Conservation (phyloP, 1,284 basidiomycete species). For the Melampsora larici-populina region DNA sequence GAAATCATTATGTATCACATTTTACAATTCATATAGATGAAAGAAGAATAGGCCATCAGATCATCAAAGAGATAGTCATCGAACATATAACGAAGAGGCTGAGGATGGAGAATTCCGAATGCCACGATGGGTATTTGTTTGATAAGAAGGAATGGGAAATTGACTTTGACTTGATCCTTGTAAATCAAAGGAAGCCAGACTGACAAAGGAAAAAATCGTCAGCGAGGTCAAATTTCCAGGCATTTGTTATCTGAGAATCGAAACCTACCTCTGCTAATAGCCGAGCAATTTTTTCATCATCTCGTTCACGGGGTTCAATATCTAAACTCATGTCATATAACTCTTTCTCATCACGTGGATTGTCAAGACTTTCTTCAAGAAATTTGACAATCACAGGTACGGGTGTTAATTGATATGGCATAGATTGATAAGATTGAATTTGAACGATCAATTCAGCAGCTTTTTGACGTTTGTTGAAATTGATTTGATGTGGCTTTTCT, state of each 20-base stretch:
- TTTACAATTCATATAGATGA: too few species aligned
- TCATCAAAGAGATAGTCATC: too few species aligned
- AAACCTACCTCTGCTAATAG: conserved; percentile 46
- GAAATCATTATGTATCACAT: too few species aligned
- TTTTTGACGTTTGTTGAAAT: conserved; percentile 91
- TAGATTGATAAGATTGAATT: conserved; percentile 90
- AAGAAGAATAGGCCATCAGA: too few species aligned
- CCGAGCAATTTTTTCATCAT: conserved; percentile 83
- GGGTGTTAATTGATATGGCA: conserved; percentile 77
- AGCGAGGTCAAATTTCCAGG: neutral
- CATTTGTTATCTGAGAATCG: neutral
- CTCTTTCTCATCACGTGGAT: conserved; percentile 55
- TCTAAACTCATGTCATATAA: conserved; percentile 75
- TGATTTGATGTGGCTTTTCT: conserved; percentile 66
- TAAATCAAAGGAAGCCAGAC: neutral
- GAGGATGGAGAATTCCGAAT: too few species aligned
- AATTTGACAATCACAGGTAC: conserved; percentile 69
- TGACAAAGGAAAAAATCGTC: neutral
- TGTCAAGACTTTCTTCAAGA: conserved; percentile 71
- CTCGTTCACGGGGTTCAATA: conserved; percentile 85
- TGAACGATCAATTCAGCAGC: conserved; percentile 92
- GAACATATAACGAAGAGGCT: too few species aligned
- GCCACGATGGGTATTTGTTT: too few species aligned
- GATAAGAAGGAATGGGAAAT: too few species aligned
- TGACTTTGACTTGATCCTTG: too few species aligned